Percentiles rank a stretch among this genome's conserved stretches.
Evolutionary conservation across 495 filamentous ascomycete species (phyloP).

Genomic region (Penicillium taxi): DNA sequence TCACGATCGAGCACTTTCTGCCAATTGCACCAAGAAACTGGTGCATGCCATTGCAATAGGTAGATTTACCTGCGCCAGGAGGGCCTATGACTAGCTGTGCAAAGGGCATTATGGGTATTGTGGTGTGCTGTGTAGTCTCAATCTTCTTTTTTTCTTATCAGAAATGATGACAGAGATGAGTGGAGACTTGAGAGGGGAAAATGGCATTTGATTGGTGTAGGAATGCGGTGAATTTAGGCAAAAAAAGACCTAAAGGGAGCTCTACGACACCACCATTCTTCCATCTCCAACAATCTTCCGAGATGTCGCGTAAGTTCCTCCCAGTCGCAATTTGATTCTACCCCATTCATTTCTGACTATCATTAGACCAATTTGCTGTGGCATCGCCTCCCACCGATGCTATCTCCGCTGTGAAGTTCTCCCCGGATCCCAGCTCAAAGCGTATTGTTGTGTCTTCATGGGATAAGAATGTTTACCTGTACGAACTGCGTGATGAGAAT

Average conservation of each 20-base stretch:
- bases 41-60: conserved; percentile 97
- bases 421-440: conserved; percentile 55
- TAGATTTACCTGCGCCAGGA: conserved; percentile 91
- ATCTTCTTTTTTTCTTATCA: conserved; percentile 17
- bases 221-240: conserved; percentile 21
- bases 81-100: conserved; percentile 83
- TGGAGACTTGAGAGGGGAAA: too few relatives aligned
- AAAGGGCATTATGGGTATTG: conserved; percentile 43
- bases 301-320: conserved; percentile 32
- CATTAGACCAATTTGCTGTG: conserved; percentile 39
- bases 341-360: background rate
- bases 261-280: conserved; percentile 8
- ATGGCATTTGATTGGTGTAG: too few relatives aligned
- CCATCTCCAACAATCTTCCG: conserved; percentile 14
- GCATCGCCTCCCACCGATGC: conserved; percentile 71
- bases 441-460: conserved; percentile 85
- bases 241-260: conserved; percentile 25
- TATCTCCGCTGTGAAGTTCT: conserved; percentile 80
- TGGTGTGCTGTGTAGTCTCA: background rate
- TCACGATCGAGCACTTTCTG: conserved; percentile 87
- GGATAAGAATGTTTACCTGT: conserved; percentile 88
- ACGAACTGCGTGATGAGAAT: conserved; percentile 62
- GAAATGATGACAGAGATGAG: too few relatives aligned
- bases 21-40: conserved; percentile 94
- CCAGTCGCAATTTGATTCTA: background rate